Base-by-base conservation (phyloP, 108 stramenopile species). In the Asterionellopsis glacialis region DNA sequence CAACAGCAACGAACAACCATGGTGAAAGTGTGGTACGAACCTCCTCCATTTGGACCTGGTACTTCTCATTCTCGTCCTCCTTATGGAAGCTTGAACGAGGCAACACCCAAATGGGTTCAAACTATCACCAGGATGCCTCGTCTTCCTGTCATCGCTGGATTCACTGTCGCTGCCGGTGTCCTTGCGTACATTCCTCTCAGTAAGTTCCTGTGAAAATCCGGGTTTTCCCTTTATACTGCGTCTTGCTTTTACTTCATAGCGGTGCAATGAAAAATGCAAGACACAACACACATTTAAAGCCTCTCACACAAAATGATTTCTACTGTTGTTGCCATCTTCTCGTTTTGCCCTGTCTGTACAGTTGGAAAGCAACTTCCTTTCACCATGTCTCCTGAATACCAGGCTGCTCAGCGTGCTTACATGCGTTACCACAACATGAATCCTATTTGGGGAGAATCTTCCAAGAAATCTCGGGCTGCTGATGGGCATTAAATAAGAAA, bases 371-470 rank as follows among this genome's bases (percentile, higher is more conserved):
- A 76, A 24, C 82, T 92, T 26, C 91, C 91, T 42, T 74, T 77
- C 65, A 87, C 87, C 58, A 51, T 88, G 71, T 80, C 77, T 51
- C 87, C 91, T 24, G 87, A 92, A 69, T 87, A 92, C 75, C 68
- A 63, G 48, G 87, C 87, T 13, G 87, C 87, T 23, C 84, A 87
- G 54, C 81, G 91, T 57, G 91, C 91, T 1, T 92, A 92, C 81
- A 92, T 92, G 91, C 87, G 91, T 68, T 92, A 92, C 71, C 91
- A 92, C 85, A 92, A 92, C 68, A 92, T 92, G 87, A 92, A 92
- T 66, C 91, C 91, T 14, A 92, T 92, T 69, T 88, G 64, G 60
- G 91, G 91, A 57, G 81, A 85, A 63, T 83, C 81, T 63, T 84
- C 82, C 70, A 83, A 85, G 81, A 33, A 33, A 7, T 33, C 33